Evolutionary conservation across 75 land plant genomes (phyloP).

Genomic region (Sequoia sempervirens): DNA sequence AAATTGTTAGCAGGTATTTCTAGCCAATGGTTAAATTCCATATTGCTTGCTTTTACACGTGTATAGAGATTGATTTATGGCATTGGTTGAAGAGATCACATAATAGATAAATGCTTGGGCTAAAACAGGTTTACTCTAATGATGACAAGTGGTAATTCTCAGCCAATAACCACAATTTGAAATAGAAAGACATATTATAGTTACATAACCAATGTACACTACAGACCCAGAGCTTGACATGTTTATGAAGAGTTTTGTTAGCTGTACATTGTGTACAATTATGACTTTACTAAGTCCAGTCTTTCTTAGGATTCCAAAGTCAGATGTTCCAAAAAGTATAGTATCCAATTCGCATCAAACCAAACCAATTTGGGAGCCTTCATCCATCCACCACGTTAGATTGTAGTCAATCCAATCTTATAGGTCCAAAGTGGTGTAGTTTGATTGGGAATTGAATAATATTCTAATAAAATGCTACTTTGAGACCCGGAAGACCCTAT

Average conservation of each 20-base stretch:
- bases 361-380: not conserved
- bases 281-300: not conserved
- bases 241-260: not conserved
- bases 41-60: not conserved
- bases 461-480: not conserved
- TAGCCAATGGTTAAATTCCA: not conserved
- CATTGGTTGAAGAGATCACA: not conserved
- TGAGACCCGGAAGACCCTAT: not conserved
- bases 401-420: not conserved
- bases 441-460: not conserved
- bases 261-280: not conserved
- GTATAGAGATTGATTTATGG: no score
- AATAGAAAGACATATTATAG: not conserved
- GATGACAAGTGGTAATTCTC: not conserved
- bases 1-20: not conserved
- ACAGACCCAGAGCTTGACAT: not conserved
- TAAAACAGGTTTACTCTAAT: not conserved
- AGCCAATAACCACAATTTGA: not conserved
- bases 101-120: not conserved
- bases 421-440: not conserved
- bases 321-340: not conserved
- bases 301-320: not conserved
- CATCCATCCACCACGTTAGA: not conserved
- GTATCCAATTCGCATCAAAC: not conserved
- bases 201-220: not conserved